Base-by-base conservation (phyloP, 2,329 filamentous ascomycete genomes). In the Epichloe bromicola region DNA sequence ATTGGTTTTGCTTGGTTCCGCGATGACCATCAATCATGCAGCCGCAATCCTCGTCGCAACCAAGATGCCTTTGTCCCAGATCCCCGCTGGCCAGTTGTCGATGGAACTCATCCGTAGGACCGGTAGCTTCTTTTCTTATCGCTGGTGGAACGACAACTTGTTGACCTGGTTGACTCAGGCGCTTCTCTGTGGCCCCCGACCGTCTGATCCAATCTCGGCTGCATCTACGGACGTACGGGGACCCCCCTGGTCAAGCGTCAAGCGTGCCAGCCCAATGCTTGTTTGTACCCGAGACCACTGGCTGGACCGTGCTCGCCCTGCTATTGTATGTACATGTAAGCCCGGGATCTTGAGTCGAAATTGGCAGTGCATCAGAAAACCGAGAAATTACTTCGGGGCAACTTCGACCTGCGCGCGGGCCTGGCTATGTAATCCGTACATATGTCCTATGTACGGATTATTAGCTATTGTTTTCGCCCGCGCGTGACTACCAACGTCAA, bases 161-260 rank as follows among this genome's bases (percentile, higher is more conserved):
- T 30, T 30, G 26, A 30, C 26, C 8, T 30, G 26, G 26, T 30
- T 30, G 26, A 15, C 30, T 11, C 30, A 23, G 7, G n/a, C 45
- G 33, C 45, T n/a, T 49, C 40, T 36, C 20, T 33, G 8, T 30
- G 26, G 37, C 17, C 38, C 20, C 15, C 17, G 14, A 5, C 36
- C 10, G 12, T 46, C 44, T 26, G 14, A n/a, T 37, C 23, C 37
- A 54, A 54, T 54, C 51, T 54, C 48, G 51, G 48, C 33, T 51
- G 42, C 20, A 46, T 48, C 44, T 49, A 3, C 17, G 19, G 19
- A 19, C 19, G 19, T 19, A 19, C 19, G 19, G 19, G 6, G 26
- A 17, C 10, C 14, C 23, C 10, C 14, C 23, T 19, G 30, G 26
- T 37, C n/a, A 8, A 20, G 26, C 26, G 26, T 26, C 37, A 33